Evolutionary conservation across 2,329 filamentous ascomycete genomes (phyloP).

Genomic region (Talaromyces islandicus): DNA sequence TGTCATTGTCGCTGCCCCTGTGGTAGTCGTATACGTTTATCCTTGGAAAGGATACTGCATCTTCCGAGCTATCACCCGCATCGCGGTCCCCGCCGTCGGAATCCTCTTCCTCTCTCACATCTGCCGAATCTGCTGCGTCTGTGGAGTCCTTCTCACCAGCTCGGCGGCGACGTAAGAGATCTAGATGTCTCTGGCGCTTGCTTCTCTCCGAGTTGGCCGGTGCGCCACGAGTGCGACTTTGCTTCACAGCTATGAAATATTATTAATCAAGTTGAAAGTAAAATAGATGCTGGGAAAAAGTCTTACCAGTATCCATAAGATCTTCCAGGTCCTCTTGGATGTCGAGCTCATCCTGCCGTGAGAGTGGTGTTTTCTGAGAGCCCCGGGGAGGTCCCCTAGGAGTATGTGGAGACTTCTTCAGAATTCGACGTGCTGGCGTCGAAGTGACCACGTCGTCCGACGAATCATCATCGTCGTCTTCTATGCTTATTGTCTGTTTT

Average conservation of each 20-base stretch:
- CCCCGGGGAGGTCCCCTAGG: not conserved
- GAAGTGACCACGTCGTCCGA: constrained; percentile 2
- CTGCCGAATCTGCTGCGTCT: constrained; percentile 1
- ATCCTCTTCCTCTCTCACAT: constrained; percentile 15
- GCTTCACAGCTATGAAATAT: constrained; percentile 24
- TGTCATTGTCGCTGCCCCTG: constrained; percentile 22
- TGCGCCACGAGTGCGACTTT: constrained; percentile 36
- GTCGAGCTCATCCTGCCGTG: constrained; percentile 33
- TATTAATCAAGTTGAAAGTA: not conserved
- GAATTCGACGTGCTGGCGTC: constrained; percentile 5
- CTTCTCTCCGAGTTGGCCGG: constrained; percentile 33
- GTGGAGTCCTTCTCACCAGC: constrained; percentile 32
- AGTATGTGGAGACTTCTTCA: not conserved
- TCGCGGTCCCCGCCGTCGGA: constrained; percentile 18
- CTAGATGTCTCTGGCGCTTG: constrained; percentile 35
- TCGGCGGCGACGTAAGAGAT: constrained; percentile 37
- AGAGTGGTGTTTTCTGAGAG: constrained; percentile 15
- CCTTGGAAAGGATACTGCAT: constrained; percentile 31
- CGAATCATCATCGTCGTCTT: not conserved
- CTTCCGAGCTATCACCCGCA: constrained; percentile 14
- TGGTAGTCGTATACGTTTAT: constrained; percentile 39
- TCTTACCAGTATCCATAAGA: constrained; percentile 38
- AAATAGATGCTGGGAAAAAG: constrained; percentile 12
- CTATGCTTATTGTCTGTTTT: no score
- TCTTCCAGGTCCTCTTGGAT: constrained; percentile 41